Evolutionary conservation across 2,329 filamentous ascomycete species (phyloP).

Genomic region (Stylonectria norvegica): DNA sequence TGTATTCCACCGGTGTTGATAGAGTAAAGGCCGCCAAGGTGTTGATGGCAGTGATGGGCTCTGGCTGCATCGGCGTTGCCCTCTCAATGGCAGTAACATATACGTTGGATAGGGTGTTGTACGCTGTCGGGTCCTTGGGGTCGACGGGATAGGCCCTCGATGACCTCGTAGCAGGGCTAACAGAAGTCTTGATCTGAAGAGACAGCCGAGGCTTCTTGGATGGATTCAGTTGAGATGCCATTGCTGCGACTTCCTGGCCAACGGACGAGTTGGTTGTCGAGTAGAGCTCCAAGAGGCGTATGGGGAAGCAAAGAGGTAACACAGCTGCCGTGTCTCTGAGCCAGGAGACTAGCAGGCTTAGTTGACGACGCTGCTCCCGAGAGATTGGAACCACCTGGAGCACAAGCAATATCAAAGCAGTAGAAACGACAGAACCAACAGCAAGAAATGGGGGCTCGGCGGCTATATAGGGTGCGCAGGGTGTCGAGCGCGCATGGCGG

Average conservation of each 20-base stretch:
- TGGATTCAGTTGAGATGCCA: conserved; percentile 37
- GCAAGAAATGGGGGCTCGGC: conserved; percentile 22
- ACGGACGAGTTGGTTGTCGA: conserved; percentile 3
- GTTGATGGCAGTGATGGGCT: conserved; percentile 50
- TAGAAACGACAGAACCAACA: conserved; percentile 19
- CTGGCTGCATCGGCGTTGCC: conserved; percentile 46
- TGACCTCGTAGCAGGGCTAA: conserved; percentile 36
- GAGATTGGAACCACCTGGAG: conserved; percentile 24
- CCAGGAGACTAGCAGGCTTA: conserved; percentile 20
- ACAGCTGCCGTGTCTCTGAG: conserved; percentile 6
- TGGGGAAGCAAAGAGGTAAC: conserved; percentile 3
- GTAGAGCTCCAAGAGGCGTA: conserved; percentile 3
- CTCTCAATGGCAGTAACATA: conserved; percentile 62
- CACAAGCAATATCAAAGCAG: conserved; percentile 15
- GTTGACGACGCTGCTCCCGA: conserved; percentile 19
- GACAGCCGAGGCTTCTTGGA: conserved; percentile 55
- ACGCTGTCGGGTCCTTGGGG: conserved; percentile 58
- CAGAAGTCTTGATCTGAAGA: conserved; percentile 50
- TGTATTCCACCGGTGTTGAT: conserved; percentile 29
- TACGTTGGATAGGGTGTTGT: conserved; percentile 65
- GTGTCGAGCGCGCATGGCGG: conserved; percentile 12
- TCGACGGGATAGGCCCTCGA: conserved; percentile 39
- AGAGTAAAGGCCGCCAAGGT: conserved; percentile 34
- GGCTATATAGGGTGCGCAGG: conserved; percentile 26
- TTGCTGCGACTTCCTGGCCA: conserved; percentile 20